A percentile compares a stretch with the other conserved stretches of the same genome.
Conservation (phyloP, 495 filamentous ascomycete species). For the Talaromyces thailandensis region DNA sequence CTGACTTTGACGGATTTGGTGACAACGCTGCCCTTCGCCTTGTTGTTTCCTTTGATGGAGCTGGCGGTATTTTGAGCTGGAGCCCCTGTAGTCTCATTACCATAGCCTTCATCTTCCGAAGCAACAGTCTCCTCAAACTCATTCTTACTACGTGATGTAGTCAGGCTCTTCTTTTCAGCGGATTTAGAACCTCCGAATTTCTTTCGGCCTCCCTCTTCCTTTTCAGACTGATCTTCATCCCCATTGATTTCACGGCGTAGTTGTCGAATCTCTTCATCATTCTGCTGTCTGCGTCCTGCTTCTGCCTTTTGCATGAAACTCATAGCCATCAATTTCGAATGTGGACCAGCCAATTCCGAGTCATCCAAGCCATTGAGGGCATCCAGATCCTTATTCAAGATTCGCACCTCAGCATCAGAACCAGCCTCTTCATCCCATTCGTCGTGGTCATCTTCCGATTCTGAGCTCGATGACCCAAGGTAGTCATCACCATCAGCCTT, state of each 20-base stretch:
- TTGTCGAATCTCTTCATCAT: constrained; percentile 69
- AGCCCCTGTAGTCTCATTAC: constrained; percentile 11
- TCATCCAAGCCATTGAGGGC: constrained; percentile 28
- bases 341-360: constrained; percentile 26
- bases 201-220: constrained; percentile 52
- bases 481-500: constrained; percentile 40
- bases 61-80: neutral
- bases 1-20: neutral
- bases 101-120: constrained; percentile 44
- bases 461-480: constrained; percentile 39
- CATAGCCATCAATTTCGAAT: constrained; percentile 58
- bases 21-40: neutral
- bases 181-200: constrained; percentile 43
- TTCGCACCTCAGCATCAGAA: constrained; percentile 45
- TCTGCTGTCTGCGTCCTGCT: constrained; percentile 61
- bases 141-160: constrained; percentile 21
- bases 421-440: constrained; percentile 38
- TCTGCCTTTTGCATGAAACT: constrained; percentile 92
- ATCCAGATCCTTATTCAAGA: constrained; percentile 51
- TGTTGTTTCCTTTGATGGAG: neutral
- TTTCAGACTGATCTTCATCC: constrained; percentile 48
- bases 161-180: constrained; percentile 10
- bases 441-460: constrained; percentile 52
- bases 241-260: constrained; percentile 64
- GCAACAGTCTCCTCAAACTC: constrained; percentile 52